Evolutionary conservation across 2,329 filamentous ascomycete genomes (phyloP), one percentile per base, ranked within the genome.

Genomic region (Chrysoporthe cubensis): DNA sequence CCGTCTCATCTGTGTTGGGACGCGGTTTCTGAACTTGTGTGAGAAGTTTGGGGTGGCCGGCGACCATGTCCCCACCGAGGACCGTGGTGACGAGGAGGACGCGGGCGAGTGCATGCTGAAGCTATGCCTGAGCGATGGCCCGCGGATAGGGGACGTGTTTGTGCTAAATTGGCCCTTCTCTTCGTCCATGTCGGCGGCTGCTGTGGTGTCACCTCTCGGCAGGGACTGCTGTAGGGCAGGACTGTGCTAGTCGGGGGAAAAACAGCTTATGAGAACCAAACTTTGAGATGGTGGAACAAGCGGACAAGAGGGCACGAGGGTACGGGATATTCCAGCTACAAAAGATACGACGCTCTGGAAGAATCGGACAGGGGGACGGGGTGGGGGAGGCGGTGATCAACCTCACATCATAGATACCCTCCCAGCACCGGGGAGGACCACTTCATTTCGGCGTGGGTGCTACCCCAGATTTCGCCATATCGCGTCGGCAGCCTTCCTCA

Each of bases 1-100:
- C 69, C 84, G 79, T 64, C 82, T 79, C 68, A 86, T 71, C 64
- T 72, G 72, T 44, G 70, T 73, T 7, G 72, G 71, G 54, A 80
- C 71, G 58, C 74, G 73, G 56, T 75, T 75, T 59, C 74, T 73
- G 54, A 75, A 70, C 67, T 75, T 64, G 71, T 68, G n/a, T 66
- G 72, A 67, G 71, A 74, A 63, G 68, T 71, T 50, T 40, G 72
- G 70, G 50, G 70, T 69, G 46, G 69, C 69, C 56, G 72, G 72
- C 37, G 71, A 71, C 66, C 71, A 74, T 65, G 74, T 73, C 42
- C 69, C 71, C 34, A 66, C 8, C 48, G 69, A 71, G 26, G 65
- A 66, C 32, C 70, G 70, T n/a, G 63, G 67, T 11, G 68, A 68
- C 6, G 57, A 59, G 9, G 64, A 69, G 7, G 64, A 66, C 16